These are phyloP conservation scores for Globisporangium paddicum DNA, from an alignment of 352 stramenopile genomes.

Conservation along the genomic window DNA sequence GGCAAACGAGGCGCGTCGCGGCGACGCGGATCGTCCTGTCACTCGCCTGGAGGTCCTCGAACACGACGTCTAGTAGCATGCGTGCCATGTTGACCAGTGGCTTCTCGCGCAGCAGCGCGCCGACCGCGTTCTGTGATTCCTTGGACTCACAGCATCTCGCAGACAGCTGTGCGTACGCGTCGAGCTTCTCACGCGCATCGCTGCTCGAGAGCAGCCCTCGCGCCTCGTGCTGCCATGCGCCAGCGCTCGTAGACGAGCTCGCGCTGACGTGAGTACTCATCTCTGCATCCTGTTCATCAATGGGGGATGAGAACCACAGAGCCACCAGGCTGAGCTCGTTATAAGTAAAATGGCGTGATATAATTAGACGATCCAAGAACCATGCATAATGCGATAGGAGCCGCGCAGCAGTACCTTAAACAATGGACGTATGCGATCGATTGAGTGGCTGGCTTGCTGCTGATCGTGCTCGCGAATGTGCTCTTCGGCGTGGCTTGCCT, in stretches of 20 bases:
- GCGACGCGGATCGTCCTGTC: slow-evolving; percentile 44
- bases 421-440: too few species aligned
- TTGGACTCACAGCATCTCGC: slow-evolving; percentile 35
- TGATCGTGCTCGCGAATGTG: too few species aligned
- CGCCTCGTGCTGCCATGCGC: slow-evolving; percentile 11
- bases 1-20: slow-evolving; percentile 40
- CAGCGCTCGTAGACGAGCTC: not conserved
- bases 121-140: slow-evolving; percentile 31
- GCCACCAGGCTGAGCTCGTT: too few species aligned
- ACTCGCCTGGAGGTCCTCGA: slow-evolving; percentile 28
- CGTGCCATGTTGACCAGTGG: not conserved
- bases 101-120: slow-evolving; percentile 32
- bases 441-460: too few species aligned
- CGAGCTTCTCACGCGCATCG: slow-evolving; percentile 26
- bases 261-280: not conserved
- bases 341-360: too few species aligned
- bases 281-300: slow-evolving; percentile 2
- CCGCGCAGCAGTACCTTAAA: too few species aligned
- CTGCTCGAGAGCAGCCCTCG: slow-evolving; percentile 18
- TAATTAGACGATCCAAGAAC: too few species aligned
- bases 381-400: too few species aligned
- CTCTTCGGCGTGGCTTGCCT: too few species aligned
- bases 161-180: slow-evolving; percentile 27
- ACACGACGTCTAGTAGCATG: slow-evolving; percentile 17
- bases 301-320: not conserved